A percentile compares a stretch with the other conserved stretches of the same genome.
Conservation (phyloP, 495 filamentous ascomycete genomes). For the Penicillium parvum region DNA sequence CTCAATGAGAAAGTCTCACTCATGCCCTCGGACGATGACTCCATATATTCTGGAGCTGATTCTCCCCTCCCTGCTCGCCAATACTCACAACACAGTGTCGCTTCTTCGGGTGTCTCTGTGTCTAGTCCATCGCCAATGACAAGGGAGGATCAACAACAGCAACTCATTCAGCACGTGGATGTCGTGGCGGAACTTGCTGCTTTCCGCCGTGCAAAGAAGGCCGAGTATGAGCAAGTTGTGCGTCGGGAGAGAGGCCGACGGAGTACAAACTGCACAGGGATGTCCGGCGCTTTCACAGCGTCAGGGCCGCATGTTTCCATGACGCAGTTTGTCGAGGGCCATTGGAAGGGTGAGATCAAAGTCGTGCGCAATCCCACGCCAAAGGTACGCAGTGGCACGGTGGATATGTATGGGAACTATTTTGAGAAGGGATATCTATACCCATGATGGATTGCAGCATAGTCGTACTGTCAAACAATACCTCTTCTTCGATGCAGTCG, state of each 20-base stretch:
- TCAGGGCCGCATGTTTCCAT: constrained; percentile 24
- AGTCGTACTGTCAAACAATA: neutral
- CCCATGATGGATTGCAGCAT: constrained; percentile 28
- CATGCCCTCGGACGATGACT: constrained; percentile 32
- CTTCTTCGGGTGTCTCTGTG: constrained; percentile 1
- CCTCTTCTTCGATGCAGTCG: too few species aligned
- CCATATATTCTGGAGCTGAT: constrained; percentile 13
- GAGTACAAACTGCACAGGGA: constrained; percentile 19
- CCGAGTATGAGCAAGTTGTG: constrained; percentile 37
- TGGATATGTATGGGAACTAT: constrained; percentile 53
- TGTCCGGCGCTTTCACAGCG: constrained; percentile 13
- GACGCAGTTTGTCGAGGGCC: constrained; percentile 41
- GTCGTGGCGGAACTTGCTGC: constrained; percentile 46
- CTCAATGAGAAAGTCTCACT: constrained; percentile 42
- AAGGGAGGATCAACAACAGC: constrained; percentile 1
- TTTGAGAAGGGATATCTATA: constrained; percentile 52
- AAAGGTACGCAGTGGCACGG: constrained; percentile 39
- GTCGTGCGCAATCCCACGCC: constrained; percentile 42
- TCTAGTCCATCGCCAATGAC: neutral
- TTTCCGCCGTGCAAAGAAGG: constrained; percentile 45
- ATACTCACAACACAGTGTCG: constrained; percentile 1
- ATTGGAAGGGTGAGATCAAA: constrained; percentile 55
- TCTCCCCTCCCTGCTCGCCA: constrained; percentile 6
- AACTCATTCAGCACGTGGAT: constrained; percentile 31
- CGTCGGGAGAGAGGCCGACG: constrained; percentile 26